phyloP scores from a whole-genome alignment of 495 filamentous ascomycete genomes.

The Neurospora sp. region DNA sequence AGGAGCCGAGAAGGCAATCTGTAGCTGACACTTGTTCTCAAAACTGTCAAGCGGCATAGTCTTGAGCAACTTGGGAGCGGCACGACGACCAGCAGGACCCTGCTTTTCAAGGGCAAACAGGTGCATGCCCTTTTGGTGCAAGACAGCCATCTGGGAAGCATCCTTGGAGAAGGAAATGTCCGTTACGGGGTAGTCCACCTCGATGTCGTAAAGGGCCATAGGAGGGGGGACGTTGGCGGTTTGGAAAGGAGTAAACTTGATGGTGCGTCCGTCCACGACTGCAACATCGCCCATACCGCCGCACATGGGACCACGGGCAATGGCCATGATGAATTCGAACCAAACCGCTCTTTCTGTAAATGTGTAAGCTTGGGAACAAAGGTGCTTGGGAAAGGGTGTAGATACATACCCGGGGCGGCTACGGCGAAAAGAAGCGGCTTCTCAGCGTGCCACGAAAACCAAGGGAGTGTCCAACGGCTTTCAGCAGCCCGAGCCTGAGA shows the following conservation, averaged over 20 bases:
- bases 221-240: slow-evolving; percentile 82
- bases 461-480: background rate
- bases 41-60: slow-evolving; percentile 1
- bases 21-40: slow-evolving; percentile 5
- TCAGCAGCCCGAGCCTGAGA: background rate
- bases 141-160: slow-evolving; percentile 58
- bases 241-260: slow-evolving; percentile 80
- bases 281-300: slow-evolving; percentile 56
- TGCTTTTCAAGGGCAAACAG: slow-evolving; percentile 56
- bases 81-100: slow-evolving; percentile 17
- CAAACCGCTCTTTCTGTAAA: slow-evolving; percentile 41
- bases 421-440: slow-evolving; percentile 56
- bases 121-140: slow-evolving; percentile 53
- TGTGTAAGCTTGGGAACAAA: slow-evolving; percentile 11
- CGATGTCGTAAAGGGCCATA: slow-evolving; percentile 74
- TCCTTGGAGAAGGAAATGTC: slow-evolving; percentile 66
- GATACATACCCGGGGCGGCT: slow-evolving; percentile 30
- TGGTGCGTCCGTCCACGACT: slow-evolving; percentile 72
- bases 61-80: slow-evolving; percentile 19
- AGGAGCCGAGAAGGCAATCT: slow-evolving; percentile 15
- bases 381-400: background rate
- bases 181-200: slow-evolving; percentile 48
- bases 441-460: slow-evolving; percentile 70
- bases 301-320: slow-evolving; percentile 54
- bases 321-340: slow-evolving; percentile 58